Evolutionary conservation across 2,329 filamentous ascomycete genomes (phyloP).

Genomic region (Zasmidium angulare): DNA sequence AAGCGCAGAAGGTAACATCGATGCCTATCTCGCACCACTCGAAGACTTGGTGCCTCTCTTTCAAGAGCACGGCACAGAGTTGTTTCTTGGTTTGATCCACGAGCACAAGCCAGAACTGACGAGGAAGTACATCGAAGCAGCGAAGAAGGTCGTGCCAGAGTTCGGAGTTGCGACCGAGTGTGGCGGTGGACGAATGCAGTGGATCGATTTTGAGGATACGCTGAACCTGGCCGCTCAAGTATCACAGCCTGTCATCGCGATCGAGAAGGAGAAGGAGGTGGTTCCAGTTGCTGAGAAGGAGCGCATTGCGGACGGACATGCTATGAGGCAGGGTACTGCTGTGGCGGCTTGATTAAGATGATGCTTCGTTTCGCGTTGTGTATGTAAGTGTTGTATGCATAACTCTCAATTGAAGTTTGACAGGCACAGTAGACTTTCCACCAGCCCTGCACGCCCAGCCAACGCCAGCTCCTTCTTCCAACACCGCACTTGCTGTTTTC

Average conservation of each 20-base stretch:
- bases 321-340: not conserved
- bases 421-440: no score
- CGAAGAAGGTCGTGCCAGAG: conserved; percentile 30
- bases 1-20: conserved; percentile 22
- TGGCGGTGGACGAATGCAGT: conserved; percentile 39
- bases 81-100: conserved; percentile 46
- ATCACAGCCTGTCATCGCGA: not conserved
- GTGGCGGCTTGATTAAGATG: not conserved
- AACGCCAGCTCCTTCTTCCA: not conserved
- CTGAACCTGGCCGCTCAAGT: conserved; percentile 24
- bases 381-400: not conserved
- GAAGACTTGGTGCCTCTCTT: conserved; percentile 31
- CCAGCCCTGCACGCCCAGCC: no score
- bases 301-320: not conserved
- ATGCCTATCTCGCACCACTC: conserved; percentile 42
- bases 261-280: not conserved
- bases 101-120: conserved; percentile 41
- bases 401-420: no score
- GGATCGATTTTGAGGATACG: conserved; percentile 31
- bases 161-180: conserved; percentile 48
- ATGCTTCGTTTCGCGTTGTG: no score
- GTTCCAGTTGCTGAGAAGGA: not conserved
- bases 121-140: conserved; percentile 38
- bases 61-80: conserved; percentile 33
- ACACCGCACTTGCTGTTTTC: not conserved